A percentile compares a stretch with the other conserved stretches of the same genome.
phyloP scores from a whole-genome alignment of 768 basidiomycete species.

The Strobilomyces dryophilus region DNA sequence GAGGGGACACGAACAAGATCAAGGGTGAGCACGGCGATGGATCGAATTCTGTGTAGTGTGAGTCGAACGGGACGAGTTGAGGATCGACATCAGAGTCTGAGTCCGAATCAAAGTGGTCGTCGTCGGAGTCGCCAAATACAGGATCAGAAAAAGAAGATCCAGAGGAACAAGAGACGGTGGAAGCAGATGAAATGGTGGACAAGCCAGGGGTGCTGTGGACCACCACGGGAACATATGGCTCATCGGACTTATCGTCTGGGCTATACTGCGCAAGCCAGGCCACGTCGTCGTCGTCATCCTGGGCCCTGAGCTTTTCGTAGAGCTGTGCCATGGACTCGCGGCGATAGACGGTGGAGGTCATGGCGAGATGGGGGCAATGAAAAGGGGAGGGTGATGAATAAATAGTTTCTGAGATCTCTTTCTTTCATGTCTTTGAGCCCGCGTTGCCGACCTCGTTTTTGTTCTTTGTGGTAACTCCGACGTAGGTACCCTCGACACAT shows the following conservation, averaged over 20 bases:
- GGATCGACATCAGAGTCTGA: conserved; percentile 32
- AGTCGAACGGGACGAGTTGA: conserved; percentile 16
- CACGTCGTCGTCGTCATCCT: conserved; percentile 33
- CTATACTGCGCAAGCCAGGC: conserved; percentile 34
- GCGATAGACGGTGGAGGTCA: conserved; percentile 32
- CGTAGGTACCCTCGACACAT: conserved; percentile 30
- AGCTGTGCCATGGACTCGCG: conserved; percentile 35
- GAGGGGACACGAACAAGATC: conserved; percentile 21
- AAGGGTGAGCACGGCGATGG: conserved; percentile 12
- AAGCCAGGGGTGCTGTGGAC: conserved; percentile 17
- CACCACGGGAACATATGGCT: conserved; percentile 18
- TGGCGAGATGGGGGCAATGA: conserved; percentile 16
- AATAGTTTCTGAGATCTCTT: conserved; percentile 30
- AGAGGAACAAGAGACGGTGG: conserved; percentile 23
- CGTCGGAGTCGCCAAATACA: conserved; percentile 21
- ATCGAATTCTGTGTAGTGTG: conserved; percentile 9
- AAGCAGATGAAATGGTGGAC: conserved; percentile 28
- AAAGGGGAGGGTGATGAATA: conserved; percentile 20
- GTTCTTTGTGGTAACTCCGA: conserved; percentile 38
- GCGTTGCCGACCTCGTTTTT: conserved; percentile 39
- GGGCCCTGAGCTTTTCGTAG: conserved; percentile 32
- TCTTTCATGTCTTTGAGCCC: conserved; percentile 37
- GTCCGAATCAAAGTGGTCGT: conserved; percentile 24
- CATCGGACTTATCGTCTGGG: conserved; percentile 30
- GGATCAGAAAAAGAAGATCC: conserved; percentile 17